Conservation (phyloP, 768 basidiomycete genomes). For the Agrocybe praecox region DNA sequence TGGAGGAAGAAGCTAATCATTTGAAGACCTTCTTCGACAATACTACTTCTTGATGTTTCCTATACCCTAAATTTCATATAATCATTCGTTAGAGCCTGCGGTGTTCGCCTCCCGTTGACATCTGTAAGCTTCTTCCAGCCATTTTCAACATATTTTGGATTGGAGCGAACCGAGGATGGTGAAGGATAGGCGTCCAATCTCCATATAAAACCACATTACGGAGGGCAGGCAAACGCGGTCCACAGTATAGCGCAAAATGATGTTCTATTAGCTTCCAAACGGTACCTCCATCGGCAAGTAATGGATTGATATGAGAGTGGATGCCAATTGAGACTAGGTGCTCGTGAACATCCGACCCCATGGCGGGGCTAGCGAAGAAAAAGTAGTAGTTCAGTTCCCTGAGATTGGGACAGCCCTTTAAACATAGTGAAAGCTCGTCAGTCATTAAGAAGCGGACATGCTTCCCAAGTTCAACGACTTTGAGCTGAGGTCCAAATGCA, state of each 20-base stretch:
- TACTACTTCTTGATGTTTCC: not conserved
- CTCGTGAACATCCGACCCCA: slow-evolving; percentile 19
- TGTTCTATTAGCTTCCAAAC: slow-evolving; percentile 42
- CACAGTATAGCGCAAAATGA: slow-evolving; percentile 49
- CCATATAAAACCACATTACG: slow-evolving; percentile 50
- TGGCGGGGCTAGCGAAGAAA: slow-evolving; percentile 46
- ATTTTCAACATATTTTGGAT: slow-evolving; percentile 31
- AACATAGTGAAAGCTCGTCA: slow-evolving; percentile 49
- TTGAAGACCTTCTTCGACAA: slow-evolving; percentile 54
- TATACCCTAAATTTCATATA: too few relatives aligned
- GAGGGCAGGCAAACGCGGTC: slow-evolving; percentile 47
- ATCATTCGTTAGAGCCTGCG: too few relatives aligned
- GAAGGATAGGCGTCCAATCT: slow-evolving; percentile 46
- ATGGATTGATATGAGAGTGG: slow-evolving; percentile 48
- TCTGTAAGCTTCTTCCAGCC: slow-evolving; percentile 31
- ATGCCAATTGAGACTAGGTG: slow-evolving; percentile 51
- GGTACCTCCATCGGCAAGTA: slow-evolving; percentile 36
- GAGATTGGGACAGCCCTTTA: slow-evolving; percentile 48
- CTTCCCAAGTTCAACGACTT: slow-evolving; percentile 58
- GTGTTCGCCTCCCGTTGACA: not conserved
- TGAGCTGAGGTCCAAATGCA: slow-evolving; percentile 49
- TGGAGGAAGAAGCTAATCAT: slow-evolving; percentile 81
- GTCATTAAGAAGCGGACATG: slow-evolving; percentile 53
- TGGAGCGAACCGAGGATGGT: slow-evolving; percentile 37
- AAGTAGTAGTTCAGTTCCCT: slow-evolving; percentile 57